These are phyloP conservation scores for Arabidopsis thaliana DNA, from an alignment of 345 rosid species.

Conservation along the genomic window DNA sequence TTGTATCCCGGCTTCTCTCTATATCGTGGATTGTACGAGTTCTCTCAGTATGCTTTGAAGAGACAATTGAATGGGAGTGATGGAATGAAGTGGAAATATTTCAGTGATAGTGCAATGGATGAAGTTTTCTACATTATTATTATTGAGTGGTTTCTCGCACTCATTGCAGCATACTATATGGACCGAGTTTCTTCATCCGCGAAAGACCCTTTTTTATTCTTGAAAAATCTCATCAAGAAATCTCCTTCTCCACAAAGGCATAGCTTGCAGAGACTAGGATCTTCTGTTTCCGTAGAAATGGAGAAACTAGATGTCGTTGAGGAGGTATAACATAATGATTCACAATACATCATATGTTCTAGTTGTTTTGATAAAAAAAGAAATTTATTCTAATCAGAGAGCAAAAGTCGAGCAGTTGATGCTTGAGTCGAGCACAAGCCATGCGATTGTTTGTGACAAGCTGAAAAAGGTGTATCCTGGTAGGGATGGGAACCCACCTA, in stretches of 20 bases:
- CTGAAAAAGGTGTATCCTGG: constrained; percentile 86
- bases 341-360: not conserved
- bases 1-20: constrained; percentile 87
- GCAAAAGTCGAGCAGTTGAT: constrained; percentile 78
- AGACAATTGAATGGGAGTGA: constrained; percentile 61
- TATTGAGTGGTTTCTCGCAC: constrained; percentile 74
- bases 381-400: constrained; percentile 52
- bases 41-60: constrained; percentile 59
- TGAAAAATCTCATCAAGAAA: constrained; percentile 56
- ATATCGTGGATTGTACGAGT: constrained; percentile 89
- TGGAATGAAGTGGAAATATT: constrained; percentile 83
- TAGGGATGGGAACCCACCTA: constrained; percentile 89
- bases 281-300: constrained; percentile 71
- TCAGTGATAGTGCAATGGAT: constrained; percentile 78
- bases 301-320: constrained; percentile 85
- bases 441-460: constrained; percentile 70
- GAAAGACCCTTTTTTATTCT: constrained; percentile 63
- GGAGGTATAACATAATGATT: constrained; percentile 62
- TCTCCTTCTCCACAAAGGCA: constrained; percentile 52
- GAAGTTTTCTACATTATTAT: constrained; percentile 70
- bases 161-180: constrained; percentile 68
- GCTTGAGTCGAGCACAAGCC: constrained; percentile 58
- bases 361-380: constrained; percentile 9
- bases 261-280: constrained; percentile 70
- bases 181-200: constrained; percentile 64